Conservation (phyloP, 2,329 filamentous ascomycete genomes). For the Talaromyces sp. region DNA sequence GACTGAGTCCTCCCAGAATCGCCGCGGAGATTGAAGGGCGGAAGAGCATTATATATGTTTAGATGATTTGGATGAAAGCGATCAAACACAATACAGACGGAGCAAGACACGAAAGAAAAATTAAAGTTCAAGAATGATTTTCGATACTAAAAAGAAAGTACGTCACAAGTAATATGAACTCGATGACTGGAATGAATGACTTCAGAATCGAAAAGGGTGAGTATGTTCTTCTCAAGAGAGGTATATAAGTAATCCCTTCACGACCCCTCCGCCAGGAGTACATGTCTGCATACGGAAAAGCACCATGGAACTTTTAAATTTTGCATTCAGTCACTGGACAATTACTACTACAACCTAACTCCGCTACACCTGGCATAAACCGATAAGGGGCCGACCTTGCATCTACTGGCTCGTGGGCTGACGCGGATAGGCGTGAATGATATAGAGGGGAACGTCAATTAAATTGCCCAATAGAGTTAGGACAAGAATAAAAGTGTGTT, state of each 20-base stretch:
- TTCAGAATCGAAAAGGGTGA: neutral
- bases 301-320: neutral
- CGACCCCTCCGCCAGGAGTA: neutral
- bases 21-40: neutral
- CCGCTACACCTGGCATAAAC: neutral
- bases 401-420: neutral
- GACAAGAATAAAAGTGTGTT: neutral
- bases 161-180: neutral
- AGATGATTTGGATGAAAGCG: no score
- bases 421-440: neutral
- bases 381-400: conserved; percentile 9
- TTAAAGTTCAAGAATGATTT: neutral
- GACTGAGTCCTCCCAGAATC: conserved; percentile 6
- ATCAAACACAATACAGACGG: neutral
- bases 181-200: conserved; percentile 7
- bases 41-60: neutral
- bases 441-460: neutral
- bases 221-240: neutral
- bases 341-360: neutral
- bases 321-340: neutral
- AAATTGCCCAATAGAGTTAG: neutral
- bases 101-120: neutral
- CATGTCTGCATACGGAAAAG: neutral
- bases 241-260: neutral
- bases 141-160: neutral